phyloP scores from a whole-genome alignment of 2,329 filamentous ascomycete genomes.

The Fonsecaea erecta region DNA sequence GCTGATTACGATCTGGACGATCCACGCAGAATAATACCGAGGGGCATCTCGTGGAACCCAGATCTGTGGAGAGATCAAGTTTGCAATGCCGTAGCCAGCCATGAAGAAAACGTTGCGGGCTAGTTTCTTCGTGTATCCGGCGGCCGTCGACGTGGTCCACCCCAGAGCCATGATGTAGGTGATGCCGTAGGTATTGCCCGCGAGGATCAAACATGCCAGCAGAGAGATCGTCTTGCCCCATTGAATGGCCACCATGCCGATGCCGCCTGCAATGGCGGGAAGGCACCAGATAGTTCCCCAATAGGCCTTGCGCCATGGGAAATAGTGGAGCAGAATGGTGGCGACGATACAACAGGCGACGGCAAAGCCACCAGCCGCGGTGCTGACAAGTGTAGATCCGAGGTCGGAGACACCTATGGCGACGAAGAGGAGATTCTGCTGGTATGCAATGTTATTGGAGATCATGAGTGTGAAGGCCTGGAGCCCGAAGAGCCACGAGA shows the following conservation, averaged over 20 bases:
- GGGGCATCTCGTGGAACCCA: conserved; percentile 46
- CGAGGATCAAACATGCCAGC: conserved; percentile 46
- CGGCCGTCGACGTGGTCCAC: conserved; percentile 44
- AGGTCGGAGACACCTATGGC: conserved; percentile 55
- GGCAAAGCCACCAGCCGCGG: conserved; percentile 31
- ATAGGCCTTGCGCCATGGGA: conserved; percentile 10
- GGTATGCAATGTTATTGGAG: conserved; percentile 47
- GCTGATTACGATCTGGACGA: conserved; percentile 41
- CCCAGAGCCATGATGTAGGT: conserved; percentile 49
- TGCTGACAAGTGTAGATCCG: conserved; percentile 59
- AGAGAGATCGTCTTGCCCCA: conserved; percentile 47
- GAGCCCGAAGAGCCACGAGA: conserved; percentile 45
- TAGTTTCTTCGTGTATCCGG: conserved; percentile 41
- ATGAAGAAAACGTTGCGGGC: conserved; percentile 43
- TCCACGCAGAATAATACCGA: conserved; percentile 38
- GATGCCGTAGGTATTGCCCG: conserved; percentile 43
- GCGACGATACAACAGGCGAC: conserved; percentile 45
- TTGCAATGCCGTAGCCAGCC: conserved; percentile 47
- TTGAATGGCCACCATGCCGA: conserved; percentile 40
- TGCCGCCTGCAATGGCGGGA: conserved; percentile 37
- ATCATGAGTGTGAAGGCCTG: conserved; percentile 48
- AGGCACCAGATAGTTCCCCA: conserved; percentile 40
- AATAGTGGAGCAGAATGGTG: conserved; percentile 41
- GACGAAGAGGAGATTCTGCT: conserved; percentile 51
- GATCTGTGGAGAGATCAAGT: conserved; percentile 51